Evolutionary conservation across 805 yeast genomes (phyloP).

Genomic region (Yarrowia sp.): DNA sequence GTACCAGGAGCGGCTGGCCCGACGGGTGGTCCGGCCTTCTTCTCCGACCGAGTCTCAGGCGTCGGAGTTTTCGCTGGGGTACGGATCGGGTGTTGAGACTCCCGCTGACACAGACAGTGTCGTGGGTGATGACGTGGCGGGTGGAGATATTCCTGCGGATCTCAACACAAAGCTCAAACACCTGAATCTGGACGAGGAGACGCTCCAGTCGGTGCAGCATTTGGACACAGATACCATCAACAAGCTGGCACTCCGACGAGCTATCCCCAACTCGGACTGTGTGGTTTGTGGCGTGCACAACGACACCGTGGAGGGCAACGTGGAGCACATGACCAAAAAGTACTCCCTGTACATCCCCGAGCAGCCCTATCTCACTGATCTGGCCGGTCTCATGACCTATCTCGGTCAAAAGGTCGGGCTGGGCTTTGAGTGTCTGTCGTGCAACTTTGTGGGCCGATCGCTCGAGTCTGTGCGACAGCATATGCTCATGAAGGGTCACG

Average conservation of each 20-base stretch:
- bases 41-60: conserved; percentile 30
- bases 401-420: conserved; percentile 76
- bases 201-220: conserved; percentile 1
- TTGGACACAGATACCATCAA: conserved; percentile 34
- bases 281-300: conserved; percentile 49
- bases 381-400: conserved; percentile 68
- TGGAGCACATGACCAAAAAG: conserved; percentile 69
- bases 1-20: conserved; percentile 36
- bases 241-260: conserved; percentile 31
- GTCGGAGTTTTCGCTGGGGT: conserved; percentile 35
- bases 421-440: conserved; percentile 80
- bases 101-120: conserved; percentile 26
- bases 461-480: conserved; percentile 88
- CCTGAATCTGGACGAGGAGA: conserved; percentile 26
- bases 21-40: conserved; percentile 27
- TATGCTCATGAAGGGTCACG: conserved; percentile 80
- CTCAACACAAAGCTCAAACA: conserved; percentile 13
- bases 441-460: conserved; percentile 79
- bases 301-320: conserved; percentile 54
- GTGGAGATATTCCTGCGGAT: not conserved
- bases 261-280: conserved; percentile 41
- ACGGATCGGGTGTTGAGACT: conserved; percentile 31
- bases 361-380: conserved; percentile 60
- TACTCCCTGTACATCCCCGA: conserved; percentile 94
- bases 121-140: not conserved